A percentile compares a stretch with the other conserved stretches of the same genome.
Evolutionary conservation across 2,329 filamentous ascomycete genomes (phyloP).

Genomic region (Calonectria montana): DNA sequence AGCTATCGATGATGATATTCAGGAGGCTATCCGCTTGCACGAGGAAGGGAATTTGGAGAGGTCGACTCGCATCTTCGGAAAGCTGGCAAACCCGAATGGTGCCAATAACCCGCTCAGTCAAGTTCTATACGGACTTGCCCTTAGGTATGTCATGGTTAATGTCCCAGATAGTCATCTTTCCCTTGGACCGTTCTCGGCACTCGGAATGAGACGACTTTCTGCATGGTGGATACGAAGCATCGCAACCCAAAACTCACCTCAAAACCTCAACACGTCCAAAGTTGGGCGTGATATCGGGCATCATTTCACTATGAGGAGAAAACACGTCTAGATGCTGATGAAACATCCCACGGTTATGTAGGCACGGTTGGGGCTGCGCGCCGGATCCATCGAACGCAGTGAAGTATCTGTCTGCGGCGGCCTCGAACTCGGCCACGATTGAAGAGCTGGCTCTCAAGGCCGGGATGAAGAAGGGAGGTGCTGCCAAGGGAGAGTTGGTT

Average conservation of each 20-base stretch:
- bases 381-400: conserved; percentile 80
- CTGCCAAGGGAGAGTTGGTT: conserved; percentile 95
- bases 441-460: conserved; percentile 87
- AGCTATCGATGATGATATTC: conserved; percentile 78
- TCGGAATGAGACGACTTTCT: neutral
- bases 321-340: conserved; percentile 29
- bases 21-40: conserved; percentile 94
- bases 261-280: neutral
- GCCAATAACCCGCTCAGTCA: conserved; percentile 94
- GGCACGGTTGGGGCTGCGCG: conserved; percentile 92
- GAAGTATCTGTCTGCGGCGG: conserved; percentile 86
- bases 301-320: neutral
- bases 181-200: neutral
- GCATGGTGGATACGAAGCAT: neutral
- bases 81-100: conserved; percentile 83
- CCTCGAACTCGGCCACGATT: conserved; percentile 88
- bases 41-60: conserved; percentile 82
- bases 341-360: conserved; percentile 47
- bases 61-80: conserved; percentile 88
- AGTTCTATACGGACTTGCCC: conserved; percentile 92
- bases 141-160: conserved; percentile 70
- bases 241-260: neutral
- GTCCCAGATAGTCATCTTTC: neutral
- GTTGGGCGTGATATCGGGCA: neutral
- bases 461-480: conserved; percentile 91